These are phyloP conservation scores for Casuarina equisetifolia DNA, from an alignment of 306 rosid genomes.

Conservation along the genomic window DNA sequence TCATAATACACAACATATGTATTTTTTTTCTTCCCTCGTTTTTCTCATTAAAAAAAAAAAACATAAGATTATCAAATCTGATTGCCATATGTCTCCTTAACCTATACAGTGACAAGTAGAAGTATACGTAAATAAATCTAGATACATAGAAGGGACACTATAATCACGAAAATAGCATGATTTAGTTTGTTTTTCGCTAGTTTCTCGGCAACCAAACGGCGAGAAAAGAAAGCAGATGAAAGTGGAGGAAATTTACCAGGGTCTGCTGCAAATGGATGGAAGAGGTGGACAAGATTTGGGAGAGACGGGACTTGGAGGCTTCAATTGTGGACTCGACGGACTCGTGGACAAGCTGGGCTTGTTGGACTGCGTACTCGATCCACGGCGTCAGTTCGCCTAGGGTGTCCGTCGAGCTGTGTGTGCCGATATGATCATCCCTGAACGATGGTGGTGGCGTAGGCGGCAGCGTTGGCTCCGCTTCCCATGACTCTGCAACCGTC, in stretches of 20 bases:
- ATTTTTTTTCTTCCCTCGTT: not conserved
- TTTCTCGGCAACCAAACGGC: slow-evolving; percentile 15
- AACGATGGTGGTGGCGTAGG: slow-evolving; percentile 13
- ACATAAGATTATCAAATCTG: not conserved
- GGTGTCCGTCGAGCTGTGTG: slow-evolving; percentile 22
- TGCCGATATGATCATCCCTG: slow-evolving; percentile 8
- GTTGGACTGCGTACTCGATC: slow-evolving; percentile 61
- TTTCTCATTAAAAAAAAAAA: not conserved
- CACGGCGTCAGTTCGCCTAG: slow-evolving; percentile 48
- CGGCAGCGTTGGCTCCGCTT: slow-evolving; percentile 26
- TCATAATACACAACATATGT: not conserved
- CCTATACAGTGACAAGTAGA: no score
- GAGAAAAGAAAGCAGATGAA: not conserved
- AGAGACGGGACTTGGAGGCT: slow-evolving; percentile 60
- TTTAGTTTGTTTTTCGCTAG: not conserved
- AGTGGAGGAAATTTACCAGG: slow-evolving; percentile 41
- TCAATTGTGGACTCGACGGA: slow-evolving; percentile 55
- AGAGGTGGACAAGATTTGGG: slow-evolving; percentile 73
- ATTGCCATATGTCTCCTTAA: no score
- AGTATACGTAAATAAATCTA: not conserved
- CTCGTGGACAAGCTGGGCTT: slow-evolving; percentile 54
- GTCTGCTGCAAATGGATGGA: slow-evolving; percentile 64
- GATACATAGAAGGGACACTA: not conserved
- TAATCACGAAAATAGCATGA: not conserved
- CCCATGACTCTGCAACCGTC: slow-evolving; percentile 49